Evolutionary conservation across 495 filamentous ascomycete genomes (phyloP), one percentile per base, ranked within the genome.

Genomic region (Trichoderma orchidacearum): DNA sequence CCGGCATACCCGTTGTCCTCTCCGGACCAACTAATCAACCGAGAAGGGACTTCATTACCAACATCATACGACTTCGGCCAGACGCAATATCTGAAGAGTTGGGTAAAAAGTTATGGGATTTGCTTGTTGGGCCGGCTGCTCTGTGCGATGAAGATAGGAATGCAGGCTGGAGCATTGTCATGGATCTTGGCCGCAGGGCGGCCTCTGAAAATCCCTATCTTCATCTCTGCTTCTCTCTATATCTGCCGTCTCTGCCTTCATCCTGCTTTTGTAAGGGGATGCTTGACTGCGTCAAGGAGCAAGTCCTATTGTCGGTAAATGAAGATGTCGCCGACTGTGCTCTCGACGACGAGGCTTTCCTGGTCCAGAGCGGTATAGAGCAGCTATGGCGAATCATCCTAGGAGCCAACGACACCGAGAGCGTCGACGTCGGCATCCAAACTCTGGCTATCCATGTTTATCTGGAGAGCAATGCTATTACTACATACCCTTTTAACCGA

Each of bases 371-470:
- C 17, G 86, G 84, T 8, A 75, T 87, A 52, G 87, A 93, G 54
- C 77, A 88, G 38, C 73, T 96, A 51, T 97, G 92, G 92, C 81
- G 79, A 15, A 82, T 95, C 63, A 83, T 92, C 17, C 64, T 96
- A 51, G 82, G 77, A 18, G 83, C 87, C 12, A 82, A 81, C 3
- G 72, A 76, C n/a, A 76, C 79, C 45, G 84, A 80, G 0, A 83
- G 94, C 51, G 89, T 89, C 59, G 69, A 75, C 5, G 69, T 77
- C 45, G 84, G 86, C 3, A 91, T 85, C 25, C 71, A 73, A 31
- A 78, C 81, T 18, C 79, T 95, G 8, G 88, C 90, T 28, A 62
- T 63, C 31, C 75, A 83, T 29, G 74, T 87, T n/a, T 95, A 91
- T 60, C 66, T 96, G 13, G 82, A 76, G 28, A 75, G 72, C 61